These are phyloP conservation scores for Gossypium anomalum DNA, from an alignment of 345 rosid genomes.

Conservation along the genomic window DNA sequence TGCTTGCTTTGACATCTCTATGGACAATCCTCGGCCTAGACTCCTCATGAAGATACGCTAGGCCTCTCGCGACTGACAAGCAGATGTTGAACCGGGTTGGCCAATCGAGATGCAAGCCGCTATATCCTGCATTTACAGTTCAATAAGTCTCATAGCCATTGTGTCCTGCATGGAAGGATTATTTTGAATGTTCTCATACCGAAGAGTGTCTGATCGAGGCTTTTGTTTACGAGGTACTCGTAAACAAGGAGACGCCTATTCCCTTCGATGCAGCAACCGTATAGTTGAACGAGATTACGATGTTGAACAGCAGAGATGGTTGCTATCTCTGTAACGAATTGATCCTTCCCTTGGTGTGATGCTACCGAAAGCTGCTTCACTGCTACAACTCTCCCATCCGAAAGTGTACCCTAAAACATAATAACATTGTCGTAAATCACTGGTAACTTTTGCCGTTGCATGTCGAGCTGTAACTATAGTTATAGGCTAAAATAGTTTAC, in stretches of 20 bases:
- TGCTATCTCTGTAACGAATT: conserved; percentile 31
- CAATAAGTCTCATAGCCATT: neutral
- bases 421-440: neutral
- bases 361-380: conserved; percentile 37
- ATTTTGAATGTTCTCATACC: conserved; percentile 28
- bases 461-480: neutral
- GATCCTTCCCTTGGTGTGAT: conserved; percentile 39
- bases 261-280: conserved; percentile 69
- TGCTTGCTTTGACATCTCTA: conserved; percentile 56
- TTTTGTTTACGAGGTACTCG: conserved; percentile 62
- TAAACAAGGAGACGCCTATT: conserved; percentile 55
- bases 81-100: conserved; percentile 38
- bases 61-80: conserved; percentile 45
- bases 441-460: neutral
- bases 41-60: conserved; percentile 53
- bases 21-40: conserved; percentile 49
- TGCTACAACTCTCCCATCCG: conserved; percentile 36
- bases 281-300: conserved; percentile 63
- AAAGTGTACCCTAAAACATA: conserved; percentile 28
- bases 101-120: conserved; percentile 36
- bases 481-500: conserved; percentile 6
- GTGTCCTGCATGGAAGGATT: neutral
- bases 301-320: conserved; percentile 50
- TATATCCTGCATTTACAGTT: conserved; percentile 22
- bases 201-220: conserved; percentile 71